Evolutionary conservation across 2,329 filamentous ascomycete species (phyloP).

Genomic region (Penicillium sp.): DNA sequence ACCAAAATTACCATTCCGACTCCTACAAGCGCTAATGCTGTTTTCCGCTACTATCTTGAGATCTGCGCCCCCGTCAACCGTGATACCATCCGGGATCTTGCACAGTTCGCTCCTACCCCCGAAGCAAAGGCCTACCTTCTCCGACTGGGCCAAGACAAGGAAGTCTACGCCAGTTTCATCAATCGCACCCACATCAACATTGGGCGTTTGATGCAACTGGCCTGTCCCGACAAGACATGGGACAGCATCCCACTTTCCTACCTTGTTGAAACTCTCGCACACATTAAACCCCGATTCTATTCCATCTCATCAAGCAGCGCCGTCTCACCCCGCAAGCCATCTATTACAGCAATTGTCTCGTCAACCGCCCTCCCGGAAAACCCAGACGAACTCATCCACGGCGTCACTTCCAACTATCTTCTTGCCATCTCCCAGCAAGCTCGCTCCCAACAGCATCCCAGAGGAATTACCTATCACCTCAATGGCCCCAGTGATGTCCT

Average conservation of each 20-base stretch:
- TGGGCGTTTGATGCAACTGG: constrained; percentile 49
- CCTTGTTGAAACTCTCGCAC: constrained; percentile 82
- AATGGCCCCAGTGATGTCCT: constrained; percentile 87
- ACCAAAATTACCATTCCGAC: constrained; percentile 84
- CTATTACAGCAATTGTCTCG: constrained; percentile 89
- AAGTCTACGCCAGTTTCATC: constrained; percentile 79
- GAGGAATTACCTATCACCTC: constrained; percentile 79
- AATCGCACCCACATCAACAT: constrained; percentile 73
- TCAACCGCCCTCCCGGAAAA: constrained; percentile 71
- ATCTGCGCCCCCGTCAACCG: constrained; percentile 90
- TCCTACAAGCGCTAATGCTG: constrained; percentile 84
- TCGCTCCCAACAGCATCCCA: constrained; percentile 72
- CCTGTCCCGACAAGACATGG: constrained; percentile 73
- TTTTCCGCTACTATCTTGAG: constrained; percentile 87
- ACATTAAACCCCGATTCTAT: constrained; percentile 91
- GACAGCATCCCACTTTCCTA: constrained; percentile 80
- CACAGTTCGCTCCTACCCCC: constrained; percentile 80
- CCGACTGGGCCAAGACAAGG: constrained; percentile 80
- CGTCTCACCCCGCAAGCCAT: constrained; percentile 53
- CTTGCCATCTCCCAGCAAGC: constrained; percentile 61
- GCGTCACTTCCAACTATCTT: constrained; percentile 92
- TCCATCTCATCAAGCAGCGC: constrained; percentile 75
- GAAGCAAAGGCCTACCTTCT: constrained; percentile 77
- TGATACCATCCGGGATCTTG: constrained; percentile 78
- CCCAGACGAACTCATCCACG: constrained; percentile 71